Evolutionary conservation across 257 asterid species (phyloP).

Genomic region (Solanum habrochaites): DNA sequence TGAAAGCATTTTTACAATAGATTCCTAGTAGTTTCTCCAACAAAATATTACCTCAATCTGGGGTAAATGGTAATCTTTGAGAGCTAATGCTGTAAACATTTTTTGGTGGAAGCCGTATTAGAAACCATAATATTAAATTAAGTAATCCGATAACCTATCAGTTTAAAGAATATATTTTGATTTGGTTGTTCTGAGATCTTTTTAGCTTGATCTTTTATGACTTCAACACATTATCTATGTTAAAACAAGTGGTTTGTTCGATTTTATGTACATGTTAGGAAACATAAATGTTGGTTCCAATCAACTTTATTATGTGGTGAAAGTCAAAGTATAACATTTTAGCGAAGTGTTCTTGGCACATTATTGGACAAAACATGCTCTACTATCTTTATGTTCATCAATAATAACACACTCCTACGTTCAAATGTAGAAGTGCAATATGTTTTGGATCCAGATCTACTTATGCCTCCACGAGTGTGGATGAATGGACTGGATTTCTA

Average conservation of each 20-base stretch:
- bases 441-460: background rate
- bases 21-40: background rate
- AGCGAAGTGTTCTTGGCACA: background rate
- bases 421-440: background rate
- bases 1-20: background rate
- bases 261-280: background rate
- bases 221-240: background rate
- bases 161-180: background rate
- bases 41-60: background rate
- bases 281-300: background rate
- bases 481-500: background rate
- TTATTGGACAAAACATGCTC: background rate
- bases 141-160: background rate
- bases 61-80: background rate
- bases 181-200: background rate
- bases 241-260: background rate
- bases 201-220: background rate
- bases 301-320: background rate
- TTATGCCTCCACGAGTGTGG: background rate
- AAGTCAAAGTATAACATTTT: background rate
- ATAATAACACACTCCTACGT: background rate
- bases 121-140: background rate
- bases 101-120: background rate
- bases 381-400: background rate
- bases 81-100: background rate